phyloP scores from a whole-genome alignment of 1,284 basidiomycete species.

The Megacollybia platyphylla region DNA sequence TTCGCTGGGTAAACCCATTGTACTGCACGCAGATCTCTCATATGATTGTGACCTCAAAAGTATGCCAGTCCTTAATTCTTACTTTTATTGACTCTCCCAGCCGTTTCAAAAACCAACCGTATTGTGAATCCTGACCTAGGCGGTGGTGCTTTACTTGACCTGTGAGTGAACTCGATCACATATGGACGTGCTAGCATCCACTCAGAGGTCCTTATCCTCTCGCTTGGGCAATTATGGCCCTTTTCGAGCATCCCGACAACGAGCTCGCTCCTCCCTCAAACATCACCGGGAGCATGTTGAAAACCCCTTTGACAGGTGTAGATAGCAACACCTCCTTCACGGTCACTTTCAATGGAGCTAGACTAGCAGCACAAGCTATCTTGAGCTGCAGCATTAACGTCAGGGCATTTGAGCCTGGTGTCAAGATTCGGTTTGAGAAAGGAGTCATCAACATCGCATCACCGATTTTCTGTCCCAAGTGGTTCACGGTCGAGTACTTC shows the following conservation, averaged over 20 bases:
- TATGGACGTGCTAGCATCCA: conserved; percentile 3
- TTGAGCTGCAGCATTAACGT: conserved; percentile 52
- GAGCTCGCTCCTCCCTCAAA: conserved; percentile 37
- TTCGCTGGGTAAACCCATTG: conserved; percentile 46
- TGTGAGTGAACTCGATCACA: conserved; percentile 29
- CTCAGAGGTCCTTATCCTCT: conserved; percentile 73
- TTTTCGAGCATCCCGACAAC: conserved; percentile 75
- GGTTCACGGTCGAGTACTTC: conserved; percentile 54
- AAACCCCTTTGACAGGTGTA: conserved; percentile 66
- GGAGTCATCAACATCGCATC: conserved; percentile 51
- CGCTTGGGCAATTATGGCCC: conserved; percentile 68
- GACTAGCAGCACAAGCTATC: conserved; percentile 51
- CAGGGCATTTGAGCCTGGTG: conserved; percentile 30
- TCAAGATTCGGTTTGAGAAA: conserved; percentile 53
- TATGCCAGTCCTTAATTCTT: too few species aligned
- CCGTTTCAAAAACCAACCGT: conserved; percentile 55
- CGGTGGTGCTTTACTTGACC: conserved; percentile 77
- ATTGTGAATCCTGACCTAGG: conserved; percentile 75
- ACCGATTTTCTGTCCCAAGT: conserved; percentile 52
- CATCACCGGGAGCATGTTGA: conserved; percentile 55
- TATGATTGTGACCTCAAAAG: conserved; percentile 54
- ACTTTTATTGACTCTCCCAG: conserved; percentile 31
- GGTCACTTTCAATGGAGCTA: conserved; percentile 48
- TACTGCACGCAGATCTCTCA: conserved; percentile 66
- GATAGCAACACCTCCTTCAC: conserved; percentile 71